Percentiles rank a stretch among this genome's conserved stretches.
These are phyloP conservation scores for Fusarium sp. DNA, from an alignment of 2,329 filamentous ascomycete genomes.

Conservation along the genomic window DNA sequence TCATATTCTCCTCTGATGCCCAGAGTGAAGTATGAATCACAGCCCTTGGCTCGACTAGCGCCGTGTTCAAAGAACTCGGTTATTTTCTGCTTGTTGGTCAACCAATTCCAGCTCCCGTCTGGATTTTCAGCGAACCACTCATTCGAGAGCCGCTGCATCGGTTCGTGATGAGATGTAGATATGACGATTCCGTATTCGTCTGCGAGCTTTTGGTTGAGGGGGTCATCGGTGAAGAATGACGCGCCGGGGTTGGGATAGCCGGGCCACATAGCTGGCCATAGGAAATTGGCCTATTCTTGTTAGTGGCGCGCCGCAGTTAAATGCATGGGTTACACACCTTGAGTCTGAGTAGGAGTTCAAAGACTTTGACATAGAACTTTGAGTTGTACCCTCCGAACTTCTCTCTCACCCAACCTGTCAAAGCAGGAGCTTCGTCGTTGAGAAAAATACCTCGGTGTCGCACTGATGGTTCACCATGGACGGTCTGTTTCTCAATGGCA, in stretches of 20 bases:
- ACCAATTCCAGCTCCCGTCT: conserved; percentile 31
- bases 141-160: conserved; percentile 27
- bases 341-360: conserved; percentile 59
- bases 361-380: conserved; percentile 69
- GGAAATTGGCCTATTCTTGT: conserved; percentile 61
- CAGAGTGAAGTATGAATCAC: conserved; percentile 28
- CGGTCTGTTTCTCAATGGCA: neutral
- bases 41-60: neutral
- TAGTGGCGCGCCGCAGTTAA: fast-evolving
- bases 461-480: conserved; percentile 61
- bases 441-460: conserved; percentile 71
- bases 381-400: conserved; percentile 60
- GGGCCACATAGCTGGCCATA: conserved; percentile 75
- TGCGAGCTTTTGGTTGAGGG: conserved; percentile 65
- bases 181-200: conserved; percentile 48
- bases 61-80: conserved; percentile 24
- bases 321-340: neutral
- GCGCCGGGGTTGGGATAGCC: conserved; percentile 57
- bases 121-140: conserved; percentile 22
- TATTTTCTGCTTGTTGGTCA: conserved; percentile 21
- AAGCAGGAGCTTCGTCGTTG: conserved; percentile 59
- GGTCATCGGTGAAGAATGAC: conserved; percentile 71
- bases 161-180: conserved; percentile 29
- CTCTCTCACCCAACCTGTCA: conserved; percentile 66
- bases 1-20: conserved; percentile 32